Base-by-base conservation (phyloP, 176 grass and related monocot genomes). In the Puya raimondii region DNA sequence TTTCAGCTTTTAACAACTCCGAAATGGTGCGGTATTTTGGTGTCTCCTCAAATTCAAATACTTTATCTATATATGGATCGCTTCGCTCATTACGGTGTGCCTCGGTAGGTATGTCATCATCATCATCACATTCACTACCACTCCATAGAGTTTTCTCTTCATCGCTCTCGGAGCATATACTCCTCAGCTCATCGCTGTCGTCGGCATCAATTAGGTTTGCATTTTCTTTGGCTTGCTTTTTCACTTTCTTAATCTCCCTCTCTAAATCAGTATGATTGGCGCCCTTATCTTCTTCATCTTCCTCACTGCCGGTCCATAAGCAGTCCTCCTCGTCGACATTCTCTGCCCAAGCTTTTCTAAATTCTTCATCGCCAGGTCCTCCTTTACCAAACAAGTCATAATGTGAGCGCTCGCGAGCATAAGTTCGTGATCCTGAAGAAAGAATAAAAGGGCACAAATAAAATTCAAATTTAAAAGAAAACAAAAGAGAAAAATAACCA, bases 41-140 rank as follows among this genome's bases (percentile, higher is more conserved):
- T 71, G 82, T 74, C n/a, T 90, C 93, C 1, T 92, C 89, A 81
- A 96, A 96, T 74, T 92, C 89, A 85, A 92, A 97, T 72, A 97
- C 72, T 61, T 97, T 92, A n/a, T 97, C 93, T 59, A 97, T 83
- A 75, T 92, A 83, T 14, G 81, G 54, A 68, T 92, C 93, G 61
- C 86, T 97, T 20, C 87, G 82, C 68, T 85, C 86, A 76, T 87
- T 87, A 14, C 76, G 72, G 68, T 89, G 85, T 63, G 86, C 67
- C 10, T 97, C 86, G 3, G 71, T 85, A 76, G 93, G 88, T 71
- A 92, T 53, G 16, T 97, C 93, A 15, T 92, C 84, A 0, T 87
- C 86, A 3, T 92, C 84, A 1, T 92, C 89, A 10, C 85, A 81
- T 74, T 97, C 93, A 72, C 79, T 85, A 56, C 93, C 93, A 76